phyloP scores from a whole-genome alignment of 1,284 basidiomycete genomes.

The Rhizopogon hawkerae region DNA sequence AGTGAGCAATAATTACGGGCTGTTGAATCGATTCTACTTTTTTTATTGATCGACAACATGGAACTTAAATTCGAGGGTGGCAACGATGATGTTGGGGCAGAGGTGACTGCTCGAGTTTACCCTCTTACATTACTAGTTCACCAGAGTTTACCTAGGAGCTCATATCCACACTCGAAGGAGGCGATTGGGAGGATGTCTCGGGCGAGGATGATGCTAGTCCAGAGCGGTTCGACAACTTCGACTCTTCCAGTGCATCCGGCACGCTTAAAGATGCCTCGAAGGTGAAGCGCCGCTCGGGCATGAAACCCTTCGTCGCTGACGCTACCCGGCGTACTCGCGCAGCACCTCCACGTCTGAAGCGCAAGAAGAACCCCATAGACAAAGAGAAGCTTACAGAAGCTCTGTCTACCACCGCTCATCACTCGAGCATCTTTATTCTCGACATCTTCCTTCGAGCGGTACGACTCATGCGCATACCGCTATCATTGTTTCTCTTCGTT shows the following conservation, averaged over 20 bases:
- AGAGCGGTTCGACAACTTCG: neutral
- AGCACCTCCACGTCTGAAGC: constrained; percentile 9
- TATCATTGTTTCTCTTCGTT: constrained; percentile 45
- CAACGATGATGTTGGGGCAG: neutral
- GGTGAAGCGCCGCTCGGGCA: constrained; percentile 17
- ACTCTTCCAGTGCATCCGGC: constrained; percentile 4
- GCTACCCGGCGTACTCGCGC: constrained; percentile 2
- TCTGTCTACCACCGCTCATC: constrained; percentile 19
- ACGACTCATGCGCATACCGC: constrained; percentile 43
- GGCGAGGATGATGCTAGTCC: constrained; percentile 14
- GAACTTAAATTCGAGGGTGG: neutral
- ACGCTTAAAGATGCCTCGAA: constrained; percentile 11
- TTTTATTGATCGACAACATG: neutral
- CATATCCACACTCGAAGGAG: neutral
- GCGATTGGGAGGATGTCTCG: constrained; percentile 22
- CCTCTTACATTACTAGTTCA: neutral
- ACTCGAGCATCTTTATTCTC: constrained; percentile 33
- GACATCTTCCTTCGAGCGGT: constrained; percentile 41
- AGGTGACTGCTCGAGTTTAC: neutral
- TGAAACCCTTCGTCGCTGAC: constrained; percentile 11
- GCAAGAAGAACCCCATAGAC: constrained; percentile 12
- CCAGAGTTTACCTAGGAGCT: neutral
- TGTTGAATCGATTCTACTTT: neutral
- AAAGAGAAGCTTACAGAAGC: constrained; percentile 19
- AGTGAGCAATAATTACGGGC: too few species aligned